Evolutionary conservation across 495 filamentous ascomycete species (phyloP), one percentile per base, ranked within the genome.

Genomic region (Corynascus novoguineensis): DNA sequence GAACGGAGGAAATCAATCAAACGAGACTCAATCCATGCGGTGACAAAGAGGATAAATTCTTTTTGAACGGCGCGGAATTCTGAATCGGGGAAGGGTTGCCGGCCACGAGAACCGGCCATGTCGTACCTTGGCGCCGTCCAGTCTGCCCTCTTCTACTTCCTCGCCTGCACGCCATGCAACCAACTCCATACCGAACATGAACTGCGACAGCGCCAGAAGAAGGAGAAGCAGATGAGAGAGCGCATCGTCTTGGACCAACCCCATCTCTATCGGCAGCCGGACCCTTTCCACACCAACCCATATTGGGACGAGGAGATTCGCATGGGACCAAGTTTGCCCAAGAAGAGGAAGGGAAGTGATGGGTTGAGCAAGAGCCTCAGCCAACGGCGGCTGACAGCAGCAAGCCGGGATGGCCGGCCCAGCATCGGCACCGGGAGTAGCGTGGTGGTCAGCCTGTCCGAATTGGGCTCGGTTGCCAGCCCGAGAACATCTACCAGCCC

Each of bases 81-180:
- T 17, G 11, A 32, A 6, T n/a, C 24, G 9, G 17, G 34, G 12
- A 44, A 17, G 25, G 27, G 24, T 38, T 10, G 24, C 41, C 24
- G 37, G 25, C 34, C 15, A 35, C 50, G 17, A 35, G 45, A 50
- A 6, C 47, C 50, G 61, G 73, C 48, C 47, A 83, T 83, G 80
- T 81, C 81, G 53, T 75, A 80, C 54, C 67, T 68, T 35, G 70
- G 73, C 29, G 81, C 78, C 50, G 63, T 82, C 11, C 90, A 93
- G 73, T 95, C 90, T 15, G 89, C 87, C 55, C 73, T 92, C 67
- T 95, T 95, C 73, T 95, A 92, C 77, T 83, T 92, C 62, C 79
- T 84, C 55, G 87, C 88, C 48, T 95, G 90, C 71, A 84, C 87
- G 29, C 89, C 90, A 64, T 96, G 90, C 72, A 75, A 82, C 51